Evolutionary conservation across 768 basidiomycete species (phyloP).

Genomic region (Rhizopogon salebrosus): DNA sequence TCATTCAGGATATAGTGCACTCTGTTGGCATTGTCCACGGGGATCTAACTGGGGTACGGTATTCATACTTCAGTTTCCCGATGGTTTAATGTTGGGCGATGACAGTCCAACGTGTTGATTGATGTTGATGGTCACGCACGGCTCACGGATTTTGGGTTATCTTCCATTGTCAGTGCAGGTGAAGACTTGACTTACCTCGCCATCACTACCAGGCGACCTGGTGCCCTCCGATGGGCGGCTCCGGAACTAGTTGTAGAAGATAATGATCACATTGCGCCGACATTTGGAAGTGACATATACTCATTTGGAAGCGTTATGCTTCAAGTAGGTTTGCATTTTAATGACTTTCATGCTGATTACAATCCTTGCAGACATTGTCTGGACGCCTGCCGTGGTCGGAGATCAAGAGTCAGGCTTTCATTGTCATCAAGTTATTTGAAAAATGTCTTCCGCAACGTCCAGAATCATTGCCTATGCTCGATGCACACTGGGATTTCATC

Average conservation of each 20-base stretch:
- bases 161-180: neutral
- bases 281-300: neutral
- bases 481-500: neutral
- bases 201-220: neutral
- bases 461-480: too few species aligned
- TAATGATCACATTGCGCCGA: neutral
- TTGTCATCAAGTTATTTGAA: neutral
- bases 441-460: too few species aligned
- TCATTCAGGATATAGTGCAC: neutral
- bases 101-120: slow-evolving; percentile 3
- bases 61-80: neutral
- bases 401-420: neutral
- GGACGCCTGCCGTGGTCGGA: neutral
- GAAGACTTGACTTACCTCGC: neutral
- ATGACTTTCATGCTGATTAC: neutral
- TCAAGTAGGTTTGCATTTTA: neutral
- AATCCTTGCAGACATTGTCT: neutral
- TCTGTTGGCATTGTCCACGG: neutral
- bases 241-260: neutral
- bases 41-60: neutral
- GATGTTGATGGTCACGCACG: neutral
- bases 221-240: slow-evolving; percentile 2
- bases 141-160: neutral
- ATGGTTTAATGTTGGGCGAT: neutral
- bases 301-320: neutral